Base-by-base conservation (phyloP, 2,329 filamentous ascomycete genomes). In the Xylaria polymorpha region DNA sequence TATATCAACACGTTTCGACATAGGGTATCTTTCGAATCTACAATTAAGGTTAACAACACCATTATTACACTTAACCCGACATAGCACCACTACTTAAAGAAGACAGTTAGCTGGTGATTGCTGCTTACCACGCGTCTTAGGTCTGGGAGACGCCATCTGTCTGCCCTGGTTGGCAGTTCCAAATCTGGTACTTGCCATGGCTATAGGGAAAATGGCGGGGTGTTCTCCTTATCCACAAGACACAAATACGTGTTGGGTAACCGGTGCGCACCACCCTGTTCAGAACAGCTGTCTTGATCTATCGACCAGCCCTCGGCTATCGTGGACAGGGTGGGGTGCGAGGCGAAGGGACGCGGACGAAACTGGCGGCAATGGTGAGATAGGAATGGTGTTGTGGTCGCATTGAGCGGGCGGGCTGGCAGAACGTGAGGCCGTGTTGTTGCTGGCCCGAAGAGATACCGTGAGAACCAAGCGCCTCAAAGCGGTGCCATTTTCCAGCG, bases 1-100 rank as follows among this genome's bases (percentile, higher is more conserved):
- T 97, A 97, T 76, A 98, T 97, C 71, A 94, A 88, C 70, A 98
- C 91, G 82, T 98, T 97, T 78, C 94, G 91, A 83, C 94, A 98
- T 66, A 95, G 87, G 7, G 93, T 97, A 79, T 97, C 94, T 82
- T 95, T 97, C 80, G 92, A 92, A 82, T 93, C 91, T 92, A 12
- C 35, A 41, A 60, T 22, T 55, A 29, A 32, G 64, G 57, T 68
- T 55, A 57, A 48, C 58, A 41, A 57, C 39, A n/a, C 55, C 66
- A 66, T 51, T 25, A 20, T 78, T 69, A 77, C 72, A 51, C 44
- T 41, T 6, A 7, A 51, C 25, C 12, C 35, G 20, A 39, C 29
- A 58, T 25, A 37, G 44, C 22, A 59, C 41, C 29, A 44, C 43
- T n/a, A 10, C 20, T 9, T 25, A 39, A 32, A 56, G n/a, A 58